Conservation (phyloP, 345 rosid species). For the Eutrema japonicum region DNA sequence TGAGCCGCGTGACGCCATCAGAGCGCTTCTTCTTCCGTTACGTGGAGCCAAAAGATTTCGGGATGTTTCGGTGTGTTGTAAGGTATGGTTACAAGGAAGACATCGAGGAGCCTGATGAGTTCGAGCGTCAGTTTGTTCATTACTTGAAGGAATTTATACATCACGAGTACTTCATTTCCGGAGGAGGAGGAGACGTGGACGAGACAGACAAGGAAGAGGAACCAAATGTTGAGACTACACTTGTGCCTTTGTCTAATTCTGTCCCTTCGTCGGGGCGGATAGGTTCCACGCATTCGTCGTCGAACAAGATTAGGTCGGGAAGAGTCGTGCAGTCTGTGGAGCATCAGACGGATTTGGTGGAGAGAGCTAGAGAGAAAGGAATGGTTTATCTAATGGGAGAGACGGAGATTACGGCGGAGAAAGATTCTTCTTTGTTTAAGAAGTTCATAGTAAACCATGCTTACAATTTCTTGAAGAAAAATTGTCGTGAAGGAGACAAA, state of each 20-base stretch:
- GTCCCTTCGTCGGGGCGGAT: constrained; percentile 53
- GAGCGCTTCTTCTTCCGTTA: constrained; percentile 75
- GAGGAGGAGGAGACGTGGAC: constrained; percentile 36
- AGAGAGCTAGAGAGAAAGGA: too few species aligned
- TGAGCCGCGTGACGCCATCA: constrained; percentile 51
- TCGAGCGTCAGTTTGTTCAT: constrained; percentile 58
- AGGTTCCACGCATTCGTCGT: constrained; percentile 41
- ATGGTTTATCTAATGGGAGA: too few species aligned
- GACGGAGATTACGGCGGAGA: too few species aligned
- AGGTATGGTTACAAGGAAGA: constrained; percentile 70
- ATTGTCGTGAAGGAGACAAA: constrained; percentile 63
- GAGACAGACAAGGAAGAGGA: constrained; percentile 49
- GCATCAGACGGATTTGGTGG: constrained; percentile 60
- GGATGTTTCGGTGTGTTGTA: constrained; percentile 75
- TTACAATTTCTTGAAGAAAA: constrained; percentile 65
- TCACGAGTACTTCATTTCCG: constrained; percentile 48
- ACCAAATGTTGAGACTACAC: constrained; percentile 18
- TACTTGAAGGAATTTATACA: constrained; percentile 60
- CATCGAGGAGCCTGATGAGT: constrained; percentile 48
- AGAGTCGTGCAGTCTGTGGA: constrained; percentile 32
- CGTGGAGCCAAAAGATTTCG: constrained; percentile 58
- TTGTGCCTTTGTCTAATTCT: constrained; percentile 35
- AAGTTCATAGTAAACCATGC: constrained; percentile 61
- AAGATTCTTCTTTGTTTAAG: too few species aligned
- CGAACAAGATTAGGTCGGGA: constrained; percentile 30